Conservation (phyloP, 2,329 filamentous ascomycete genomes). For the Cytospora paraplurivora region DNA sequence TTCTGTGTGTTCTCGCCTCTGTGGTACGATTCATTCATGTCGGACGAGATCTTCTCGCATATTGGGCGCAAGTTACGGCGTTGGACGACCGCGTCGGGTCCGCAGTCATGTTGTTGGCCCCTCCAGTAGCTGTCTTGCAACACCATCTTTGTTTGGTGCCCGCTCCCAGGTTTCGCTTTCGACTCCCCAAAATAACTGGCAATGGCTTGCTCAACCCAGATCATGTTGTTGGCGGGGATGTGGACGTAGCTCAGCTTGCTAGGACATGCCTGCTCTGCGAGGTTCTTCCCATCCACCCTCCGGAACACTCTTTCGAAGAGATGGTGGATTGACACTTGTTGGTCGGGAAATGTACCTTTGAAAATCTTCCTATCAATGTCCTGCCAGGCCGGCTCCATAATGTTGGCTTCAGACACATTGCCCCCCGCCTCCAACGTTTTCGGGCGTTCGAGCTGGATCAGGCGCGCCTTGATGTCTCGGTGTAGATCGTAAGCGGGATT, state of each 20-base stretch:
- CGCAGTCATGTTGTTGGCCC: constrained; percentile 38
- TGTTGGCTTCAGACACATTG: not conserved
- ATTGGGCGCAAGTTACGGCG: constrained; percentile 42
- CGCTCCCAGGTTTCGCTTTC: constrained; percentile 26
- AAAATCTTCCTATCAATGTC: constrained; percentile 12
- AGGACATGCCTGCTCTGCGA: constrained; percentile 2
- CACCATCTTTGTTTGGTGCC: constrained; percentile 31
- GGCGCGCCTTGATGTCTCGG: constrained; percentile 19
- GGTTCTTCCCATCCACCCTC: not conserved
- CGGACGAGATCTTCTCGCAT: constrained; percentile 37
- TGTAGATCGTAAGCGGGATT: constrained; percentile 8
- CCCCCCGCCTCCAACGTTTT: not conserved
- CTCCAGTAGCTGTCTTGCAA: constrained; percentile 40
- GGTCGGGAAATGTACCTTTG: constrained; percentile 22
- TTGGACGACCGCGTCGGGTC: constrained; percentile 34
- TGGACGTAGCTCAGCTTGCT: constrained; percentile 28
- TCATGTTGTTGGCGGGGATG: constrained; percentile 31
- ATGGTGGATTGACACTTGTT: constrained; percentile 17
- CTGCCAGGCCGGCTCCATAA: constrained; percentile 15
- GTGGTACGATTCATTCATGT: constrained; percentile 28
- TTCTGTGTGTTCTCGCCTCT: constrained; percentile 27
- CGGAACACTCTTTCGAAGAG: constrained; percentile 7
- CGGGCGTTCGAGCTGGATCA: constrained; percentile 14
- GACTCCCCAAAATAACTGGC: constrained; percentile 35
- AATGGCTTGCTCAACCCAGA: constrained; percentile 34